Percentiles rank a stretch among this genome's conserved stretches.
phyloP scores from a whole-genome alignment of 1,139 yeast species.

The Nakaseomyces delphensis region DNA sequence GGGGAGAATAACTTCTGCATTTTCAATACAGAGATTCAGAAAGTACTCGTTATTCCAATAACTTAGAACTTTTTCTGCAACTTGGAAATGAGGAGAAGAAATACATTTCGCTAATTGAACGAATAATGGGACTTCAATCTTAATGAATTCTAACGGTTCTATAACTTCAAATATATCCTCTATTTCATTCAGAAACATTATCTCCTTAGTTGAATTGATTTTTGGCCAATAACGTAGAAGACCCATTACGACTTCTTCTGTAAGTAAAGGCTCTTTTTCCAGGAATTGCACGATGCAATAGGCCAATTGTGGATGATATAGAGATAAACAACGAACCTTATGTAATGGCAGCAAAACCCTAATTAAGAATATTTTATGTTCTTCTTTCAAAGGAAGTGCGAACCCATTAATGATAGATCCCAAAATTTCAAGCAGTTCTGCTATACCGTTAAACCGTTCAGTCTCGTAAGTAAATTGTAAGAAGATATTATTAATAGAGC shows the following conservation, averaged over 20 bases:
- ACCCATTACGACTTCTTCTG: constrained; percentile 94
- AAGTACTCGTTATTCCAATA: constrained; percentile 95
- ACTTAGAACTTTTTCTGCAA: constrained; percentile 87
- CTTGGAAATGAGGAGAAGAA: constrained; percentile 93
- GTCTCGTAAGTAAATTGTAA: constrained; percentile 92
- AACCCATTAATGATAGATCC: constrained; percentile 97
- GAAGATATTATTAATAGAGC: constrained; percentile 85
- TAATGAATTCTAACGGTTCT: constrained; percentile 86
- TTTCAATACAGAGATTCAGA: constrained; percentile 79
- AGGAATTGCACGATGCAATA: constrained; percentile 94
- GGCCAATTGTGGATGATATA: constrained; percentile 94
- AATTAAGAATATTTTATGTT: constrained; percentile 83
- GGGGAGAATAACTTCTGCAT: constrained; percentile 86
- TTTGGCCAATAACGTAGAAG: constrained; percentile 95
- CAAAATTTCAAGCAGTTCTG: constrained; percentile 85
- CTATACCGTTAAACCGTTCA: constrained; percentile 91
- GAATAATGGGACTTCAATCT: constrained; percentile 87
- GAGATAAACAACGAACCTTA: constrained; percentile 76
- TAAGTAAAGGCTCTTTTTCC: constrained; percentile 84
- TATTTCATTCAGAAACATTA: constrained; percentile 88
- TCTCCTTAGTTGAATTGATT: constrained; percentile 88
- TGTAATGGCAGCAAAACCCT: constrained; percentile 90
- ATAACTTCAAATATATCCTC: constrained; percentile 95
- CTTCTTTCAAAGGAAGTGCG: constrained; percentile 94
- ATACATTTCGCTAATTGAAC: constrained; percentile 93